Evolutionary conservation across 352 stramenopile genomes (phyloP), one percentile per base, ranked within the genome.

Genomic region (Pythium vanterpoolii): DNA sequence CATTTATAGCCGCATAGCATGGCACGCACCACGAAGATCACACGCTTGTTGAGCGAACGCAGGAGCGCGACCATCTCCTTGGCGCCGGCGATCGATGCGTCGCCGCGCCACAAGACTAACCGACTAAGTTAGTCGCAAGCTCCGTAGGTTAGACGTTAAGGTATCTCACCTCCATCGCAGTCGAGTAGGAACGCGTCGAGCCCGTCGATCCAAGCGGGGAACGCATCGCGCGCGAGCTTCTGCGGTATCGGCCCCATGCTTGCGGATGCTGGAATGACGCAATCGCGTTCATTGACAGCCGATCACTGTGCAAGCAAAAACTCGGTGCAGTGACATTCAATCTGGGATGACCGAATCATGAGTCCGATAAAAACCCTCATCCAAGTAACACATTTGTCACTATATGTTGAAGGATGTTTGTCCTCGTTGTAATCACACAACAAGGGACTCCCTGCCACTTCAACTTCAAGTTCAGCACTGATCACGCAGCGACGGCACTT

Each of bases 171-270:
- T 60, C 85, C 85, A 69, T 94, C 85, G 62, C 85, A 94, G 68
- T 94, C 85, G 33, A 93, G 83, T 21, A 93, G 73, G 64, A 93
- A 90, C 28, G 79, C 72, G 60, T 93, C 83, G 23, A 90, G 59
- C 13, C 70, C 62, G 30, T 76, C 48, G 44, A 90, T 76, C 80
- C 80, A 93, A 58, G 44, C 5, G 18, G 14, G 56, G 56, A 63
- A 63, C 0, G 34, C 33, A 23, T 47, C 43, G 23, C 7, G 39
- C 23, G 36, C 14, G 50, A 57, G 49, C 38, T 42, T 49, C 6
- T 33, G 34, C 34, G 26, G 43, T 28, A 10, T 10, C 43, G 21
- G n/a, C 46, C 14, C 14, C 46, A 42, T 54, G 18, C n/a, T n/a
- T n/a, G n/a, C n/a, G n/a, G n/a, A n/a, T n/a, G n/a, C 42, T 33